phyloP scores from a whole-genome alignment of 352 stramenopile species.

The Phytophthora idaei region DNA sequence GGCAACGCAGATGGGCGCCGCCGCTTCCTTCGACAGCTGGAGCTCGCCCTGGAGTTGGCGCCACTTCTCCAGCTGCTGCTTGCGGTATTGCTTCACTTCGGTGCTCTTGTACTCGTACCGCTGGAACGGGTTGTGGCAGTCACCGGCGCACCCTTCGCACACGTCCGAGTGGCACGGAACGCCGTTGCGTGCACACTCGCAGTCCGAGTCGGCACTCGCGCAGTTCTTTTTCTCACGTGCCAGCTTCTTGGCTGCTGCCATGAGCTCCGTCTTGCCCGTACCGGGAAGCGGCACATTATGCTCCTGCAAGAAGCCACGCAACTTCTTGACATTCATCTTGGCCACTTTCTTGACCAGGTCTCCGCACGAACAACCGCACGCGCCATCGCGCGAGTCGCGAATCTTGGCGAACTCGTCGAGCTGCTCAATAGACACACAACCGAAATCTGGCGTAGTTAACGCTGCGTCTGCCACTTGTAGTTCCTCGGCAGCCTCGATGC shows the following conservation, averaged over 20 bases:
- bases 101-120: constrained; percentile 80
- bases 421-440: constrained; percentile 81
- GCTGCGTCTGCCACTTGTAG: constrained; percentile 29
- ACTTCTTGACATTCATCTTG: constrained; percentile 88
- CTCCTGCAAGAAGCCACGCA: constrained; percentile 69
- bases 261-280: constrained; percentile 67
- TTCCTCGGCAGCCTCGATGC: constrained; percentile 23
- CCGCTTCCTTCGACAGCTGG: constrained; percentile 23
- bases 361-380: constrained; percentile 82
- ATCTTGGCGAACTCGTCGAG: constrained; percentile 85
- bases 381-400: constrained; percentile 75
- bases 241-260: constrained; percentile 68
- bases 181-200: constrained; percentile 78
- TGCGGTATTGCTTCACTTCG: constrained; percentile 73
- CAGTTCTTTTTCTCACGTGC: constrained; percentile 79
- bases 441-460: constrained; percentile 64
- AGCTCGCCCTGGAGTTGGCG: constrained; percentile 29
- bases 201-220: constrained; percentile 55
- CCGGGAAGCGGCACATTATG: constrained; percentile 52
- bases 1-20: constrained; percentile 37
- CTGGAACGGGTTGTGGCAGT: constrained; percentile 76
- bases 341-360: constrained; percentile 82
- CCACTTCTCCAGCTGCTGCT: constrained; percentile 73
- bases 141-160: constrained; percentile 71
- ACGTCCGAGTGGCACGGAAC: constrained; percentile 78